Conservation (phyloP, 2,329 filamentous ascomycete genomes). For the Curvularia sp. region DNA sequence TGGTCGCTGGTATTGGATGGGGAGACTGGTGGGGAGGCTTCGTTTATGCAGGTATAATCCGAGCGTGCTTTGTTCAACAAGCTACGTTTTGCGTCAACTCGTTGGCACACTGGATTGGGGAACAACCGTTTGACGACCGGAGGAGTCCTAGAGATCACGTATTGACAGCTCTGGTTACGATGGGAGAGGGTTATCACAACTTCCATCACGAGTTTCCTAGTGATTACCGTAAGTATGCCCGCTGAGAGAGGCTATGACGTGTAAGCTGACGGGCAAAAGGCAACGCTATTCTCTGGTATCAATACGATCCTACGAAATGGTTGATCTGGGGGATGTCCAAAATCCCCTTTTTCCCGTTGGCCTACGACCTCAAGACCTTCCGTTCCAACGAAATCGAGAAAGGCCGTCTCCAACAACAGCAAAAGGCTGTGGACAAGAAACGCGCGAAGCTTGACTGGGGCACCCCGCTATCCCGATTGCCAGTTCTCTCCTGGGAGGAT, state of each 20-base stretch:
- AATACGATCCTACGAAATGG: constrained; percentile 54
- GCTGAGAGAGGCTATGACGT: not conserved
- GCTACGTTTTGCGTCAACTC: constrained; percentile 62
- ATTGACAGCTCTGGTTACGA: constrained; percentile 50
- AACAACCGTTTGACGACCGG: constrained; percentile 53
- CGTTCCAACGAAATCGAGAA: constrained; percentile 48
- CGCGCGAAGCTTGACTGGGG: constrained; percentile 51
- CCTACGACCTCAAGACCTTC: constrained; percentile 51
- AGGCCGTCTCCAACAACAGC: constrained; percentile 51
- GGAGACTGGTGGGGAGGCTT: constrained; percentile 58
- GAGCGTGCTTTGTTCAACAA: constrained; percentile 60
- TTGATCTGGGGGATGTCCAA: constrained; percentile 46
- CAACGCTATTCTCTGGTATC: constrained; percentile 50
- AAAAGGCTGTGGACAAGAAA: constrained; percentile 50
- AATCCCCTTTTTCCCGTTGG: constrained; percentile 40
- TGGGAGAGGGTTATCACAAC: constrained; percentile 54
- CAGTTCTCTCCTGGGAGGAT: constrained; percentile 52
- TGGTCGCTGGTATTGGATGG: constrained; percentile 58
- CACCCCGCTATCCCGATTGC: constrained; percentile 45
- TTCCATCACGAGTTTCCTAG: constrained; percentile 54
- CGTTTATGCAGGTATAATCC: constrained; percentile 58
- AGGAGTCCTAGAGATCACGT: constrained; percentile 50
- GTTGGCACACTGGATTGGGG: constrained; percentile 61
- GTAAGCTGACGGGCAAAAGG: constrained; percentile 21
- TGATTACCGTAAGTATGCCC: constrained; percentile 33